phyloP scores from a whole-genome alignment of 1,284 basidiomycete genomes.

The Grifola frondosa region DNA sequence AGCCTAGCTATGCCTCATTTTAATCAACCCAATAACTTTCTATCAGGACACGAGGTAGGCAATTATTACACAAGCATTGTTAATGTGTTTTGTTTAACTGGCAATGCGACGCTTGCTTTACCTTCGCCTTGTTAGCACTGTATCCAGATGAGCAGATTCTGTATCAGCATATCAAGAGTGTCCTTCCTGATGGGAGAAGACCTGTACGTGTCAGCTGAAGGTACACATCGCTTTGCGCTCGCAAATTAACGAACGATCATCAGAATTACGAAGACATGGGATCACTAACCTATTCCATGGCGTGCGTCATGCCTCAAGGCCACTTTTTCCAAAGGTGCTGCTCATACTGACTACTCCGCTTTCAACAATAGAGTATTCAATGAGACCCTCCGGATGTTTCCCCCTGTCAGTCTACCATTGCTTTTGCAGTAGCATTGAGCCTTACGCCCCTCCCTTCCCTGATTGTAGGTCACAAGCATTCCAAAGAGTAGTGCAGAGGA shows the following conservation, averaged over 20 bases:
- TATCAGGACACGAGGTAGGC: slow-evolving; percentile 51
- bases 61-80: neutral
- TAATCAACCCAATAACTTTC: neutral
- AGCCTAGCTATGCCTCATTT: neutral
- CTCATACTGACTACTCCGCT: neutral
- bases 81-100: slow-evolving; percentile 35
- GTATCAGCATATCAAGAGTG: slow-evolving; percentile 47
- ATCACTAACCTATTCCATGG: slow-evolving; percentile 43
- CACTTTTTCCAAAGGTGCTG: neutral
- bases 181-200: slow-evolving; percentile 41
- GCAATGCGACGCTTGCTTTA: slow-evolving; percentile 55
- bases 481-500: slow-evolving; percentile 49
- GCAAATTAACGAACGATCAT: neutral
- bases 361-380: slow-evolving; percentile 46
- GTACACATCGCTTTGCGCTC: too few relatives aligned
- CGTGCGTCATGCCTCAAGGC: slow-evolving; percentile 40
- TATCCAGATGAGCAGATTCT: slow-evolving; percentile 65
- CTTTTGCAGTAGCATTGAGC: too few relatives aligned
- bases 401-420: slow-evolving; percentile 39
- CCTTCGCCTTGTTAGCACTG: slow-evolving; percentile 50
- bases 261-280: slow-evolving; percentile 55
- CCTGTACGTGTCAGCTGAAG: slow-evolving; percentile 36
- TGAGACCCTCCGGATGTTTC: slow-evolving; percentile 61
- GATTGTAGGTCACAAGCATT: slow-evolving; percentile 2
- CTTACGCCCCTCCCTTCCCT: neutral